Base-by-base conservation (phyloP, 805 yeast genomes). In the Metschnikowia corniflorae region DNA sequence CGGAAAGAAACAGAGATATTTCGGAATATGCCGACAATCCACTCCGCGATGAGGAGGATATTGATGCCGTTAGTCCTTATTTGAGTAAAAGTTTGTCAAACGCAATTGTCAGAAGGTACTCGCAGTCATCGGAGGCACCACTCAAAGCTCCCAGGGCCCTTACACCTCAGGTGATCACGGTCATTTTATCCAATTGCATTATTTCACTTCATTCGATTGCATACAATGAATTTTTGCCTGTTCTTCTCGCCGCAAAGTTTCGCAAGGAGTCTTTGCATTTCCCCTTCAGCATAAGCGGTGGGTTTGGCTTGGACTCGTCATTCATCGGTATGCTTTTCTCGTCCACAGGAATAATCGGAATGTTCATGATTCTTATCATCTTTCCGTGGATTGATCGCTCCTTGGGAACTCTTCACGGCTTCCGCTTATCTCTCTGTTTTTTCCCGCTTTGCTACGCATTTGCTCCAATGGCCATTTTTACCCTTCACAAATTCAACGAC, bases 211-310 rank as follows among this genome's bases (percentile, higher is more conserved):
- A 65, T 44, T 44, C 47, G 16, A 49, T 61, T 16, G 50, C 61
- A 6, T 64, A 58, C 46, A 51, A 43, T 35, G 70, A 65, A 40
- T 65, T 65, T 36, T 47, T 64, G 23, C 70, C 70, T 1, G 63
- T 64, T 13, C 58, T 62, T 31, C 46, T 65, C 15, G 70, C 69
- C 1, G 50, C 63, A 2, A 44, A 54, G 16, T 50, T 61, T 40
- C 51, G 49, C 31, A 49, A 40, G 2, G 57, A 56, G 7, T 40
- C 47, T 16, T 45, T 63, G 26, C 31, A 48, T 21, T 65, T 63
- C 42, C 70, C 70, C 1, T 60, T 61, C 42, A 39, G 33, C n/a
- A 60, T 65, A 20, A 53, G 41, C 6, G 70, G 70, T 10, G 69
- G 70, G 0, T 60, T 63, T 40, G 69, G 68, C 10, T 47, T 51